Base-by-base conservation (phyloP, 169 alveolate species). In the Plasmodium knowlesi region DNA sequence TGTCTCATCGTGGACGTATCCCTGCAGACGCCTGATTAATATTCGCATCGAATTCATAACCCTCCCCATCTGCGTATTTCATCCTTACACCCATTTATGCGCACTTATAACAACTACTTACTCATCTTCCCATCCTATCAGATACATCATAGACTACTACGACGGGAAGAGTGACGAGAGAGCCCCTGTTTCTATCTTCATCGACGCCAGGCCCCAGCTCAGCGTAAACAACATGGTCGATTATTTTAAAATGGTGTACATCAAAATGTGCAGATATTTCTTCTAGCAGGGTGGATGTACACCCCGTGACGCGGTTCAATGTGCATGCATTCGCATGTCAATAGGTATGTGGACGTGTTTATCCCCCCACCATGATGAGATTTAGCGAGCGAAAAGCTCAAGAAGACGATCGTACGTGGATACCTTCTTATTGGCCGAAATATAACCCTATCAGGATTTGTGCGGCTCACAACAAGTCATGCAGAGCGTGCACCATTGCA, bases 61-160 rank as follows among this genome's bases (percentile, higher is more conserved):
- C 19, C 1, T 8, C n/a, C 10, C 57, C 5, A 0, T 12, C 57
- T 32, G 61, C 70, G 9, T n/a, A n/a, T n/a, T 39, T n/a, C 74
- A 25, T 25, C 37, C 39, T 30, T 57, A 57, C 25, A 83, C 30
- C 6, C 30, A 83, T 5, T 0, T 70, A 10, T 19, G 6, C 22
- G 61, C 50, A 30, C 41, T 6, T 19, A 71, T 83, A 25, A 46
- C 53, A 67, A 19, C 30, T n/a, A n/a, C 30, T 19, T 34, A 80
- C 16, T 32, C 78, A 43, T 28, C 1, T 0, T 28, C 10, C 43
- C 39, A 16, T 5, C 34, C 32, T 34, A 53, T 1, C 39, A 85
- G 93, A 19, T 85, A 85, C 70, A 85, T 85, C 34, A 85, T 85
- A 43, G 93, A 85, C 32, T 80, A 54, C 43, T 85, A 85, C 70